Percentiles rank a stretch among this genome's conserved stretches.
phyloP scores from a whole-genome alignment of 257 asterid genomes.

The Euphrasia confusa region DNA sequence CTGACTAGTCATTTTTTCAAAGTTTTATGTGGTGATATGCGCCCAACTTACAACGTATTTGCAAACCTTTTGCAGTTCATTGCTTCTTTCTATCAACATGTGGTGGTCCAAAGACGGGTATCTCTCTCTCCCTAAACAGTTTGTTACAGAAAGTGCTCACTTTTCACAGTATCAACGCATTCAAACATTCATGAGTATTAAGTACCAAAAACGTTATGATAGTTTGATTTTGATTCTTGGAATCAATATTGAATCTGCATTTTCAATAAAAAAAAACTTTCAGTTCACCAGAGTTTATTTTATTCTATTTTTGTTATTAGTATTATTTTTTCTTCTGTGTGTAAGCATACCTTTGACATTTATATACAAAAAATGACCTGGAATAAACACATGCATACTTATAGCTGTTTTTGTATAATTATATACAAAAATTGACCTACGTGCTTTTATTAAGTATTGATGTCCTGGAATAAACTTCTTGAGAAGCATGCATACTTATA shows the following conservation, averaged over 20 bases:
- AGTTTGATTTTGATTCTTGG: conserved; percentile 4
- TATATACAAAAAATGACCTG: not conserved
- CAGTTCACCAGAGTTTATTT: not conserved
- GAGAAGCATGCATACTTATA: not conserved
- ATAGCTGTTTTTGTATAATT: not conserved
- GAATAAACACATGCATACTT: not conserved
- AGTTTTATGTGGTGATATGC: conserved; percentile 3
- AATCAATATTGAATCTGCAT: not conserved
- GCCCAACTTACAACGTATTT: conserved; percentile 21
- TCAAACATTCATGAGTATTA: not conserved
- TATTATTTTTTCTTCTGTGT: not conserved
- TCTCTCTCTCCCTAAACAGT: conserved; percentile 21
- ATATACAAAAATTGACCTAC: too few species aligned
- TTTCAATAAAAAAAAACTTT: not conserved
- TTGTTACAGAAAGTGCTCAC: not conserved
- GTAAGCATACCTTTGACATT: not conserved
- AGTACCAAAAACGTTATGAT: conserved; percentile 1
- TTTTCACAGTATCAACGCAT: conserved; percentile 7
- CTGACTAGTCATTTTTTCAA: conserved; percentile 8
- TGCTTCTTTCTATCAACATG: conserved; percentile 94
- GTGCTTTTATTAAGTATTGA: conserved; percentile 1
- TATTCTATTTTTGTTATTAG: not conserved
- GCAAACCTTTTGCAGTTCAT: conserved; percentile 58
- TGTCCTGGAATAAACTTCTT: conserved; percentile 3
- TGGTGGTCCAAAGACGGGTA: conserved; percentile 95